A percentile compares a stretch with the other conserved stretches of the same genome.
These are phyloP conservation scores for Linum lewisii DNA, from an alignment of 345 rosid genomes.

Conservation along the genomic window DNA sequence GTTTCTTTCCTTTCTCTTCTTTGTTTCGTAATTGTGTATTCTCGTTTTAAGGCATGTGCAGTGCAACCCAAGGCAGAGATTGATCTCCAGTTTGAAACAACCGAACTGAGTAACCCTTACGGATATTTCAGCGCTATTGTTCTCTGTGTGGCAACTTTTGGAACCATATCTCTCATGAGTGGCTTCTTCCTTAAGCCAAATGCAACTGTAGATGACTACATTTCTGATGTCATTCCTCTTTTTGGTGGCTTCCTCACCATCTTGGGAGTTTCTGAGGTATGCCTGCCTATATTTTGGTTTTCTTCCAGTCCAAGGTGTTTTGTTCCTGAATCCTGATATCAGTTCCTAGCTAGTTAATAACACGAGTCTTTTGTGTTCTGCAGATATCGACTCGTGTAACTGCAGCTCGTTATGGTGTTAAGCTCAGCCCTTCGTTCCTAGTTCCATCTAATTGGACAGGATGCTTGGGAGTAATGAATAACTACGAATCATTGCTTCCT, in stretches of 20 bases:
- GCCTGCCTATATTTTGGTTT: background rate
- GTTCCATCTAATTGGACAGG: conserved; percentile 96
- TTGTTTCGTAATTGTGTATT: background rate
- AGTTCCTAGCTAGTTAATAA: background rate
- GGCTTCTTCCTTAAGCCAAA: conserved; percentile 87
- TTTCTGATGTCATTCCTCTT: conserved; percentile 67
- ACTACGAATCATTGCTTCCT: conserved; percentile 81
- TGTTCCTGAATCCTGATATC: background rate
- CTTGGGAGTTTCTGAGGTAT: conserved; percentile 86
- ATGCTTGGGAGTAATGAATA: conserved; percentile 87
- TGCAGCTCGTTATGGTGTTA: conserved; percentile 59
- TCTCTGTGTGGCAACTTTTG: conserved; percentile 71
- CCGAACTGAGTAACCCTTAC: conserved; percentile 77
- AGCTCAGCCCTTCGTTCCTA: conserved; percentile 84
- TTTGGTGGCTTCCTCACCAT: conserved; percentile 77
- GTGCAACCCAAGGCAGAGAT: conserved; percentile 89
- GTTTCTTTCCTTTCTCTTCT: no score
- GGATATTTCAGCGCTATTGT: conserved; percentile 59
- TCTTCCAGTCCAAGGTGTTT: background rate
- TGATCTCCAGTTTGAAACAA: conserved; percentile 78
- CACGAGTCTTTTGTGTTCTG: conserved; percentile 9
- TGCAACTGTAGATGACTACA: conserved; percentile 76
- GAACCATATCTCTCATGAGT: conserved; percentile 82
- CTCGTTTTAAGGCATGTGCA: conserved; percentile 58
- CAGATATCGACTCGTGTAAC: conserved; percentile 83